Conservation (phyloP, 768 basidiomycete species). For the Obba rivulosa region DNA sequence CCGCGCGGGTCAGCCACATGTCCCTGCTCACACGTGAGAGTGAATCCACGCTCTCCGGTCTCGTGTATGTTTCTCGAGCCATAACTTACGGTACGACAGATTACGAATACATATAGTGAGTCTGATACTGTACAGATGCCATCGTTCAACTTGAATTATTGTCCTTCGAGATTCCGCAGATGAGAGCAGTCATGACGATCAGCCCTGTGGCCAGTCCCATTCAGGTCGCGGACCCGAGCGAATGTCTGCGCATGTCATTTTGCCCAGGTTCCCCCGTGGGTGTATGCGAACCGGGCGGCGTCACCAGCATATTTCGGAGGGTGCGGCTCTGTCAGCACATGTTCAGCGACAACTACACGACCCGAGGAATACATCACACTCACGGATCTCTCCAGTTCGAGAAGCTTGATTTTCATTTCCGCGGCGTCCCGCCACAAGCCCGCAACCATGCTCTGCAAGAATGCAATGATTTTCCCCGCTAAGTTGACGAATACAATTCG, state of each 20-base stretch:
- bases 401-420: conserved; percentile 52
- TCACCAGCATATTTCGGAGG: not conserved
- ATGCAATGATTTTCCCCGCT: not conserved
- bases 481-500: not conserved
- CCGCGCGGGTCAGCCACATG: too few species aligned
- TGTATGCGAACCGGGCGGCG: not conserved
- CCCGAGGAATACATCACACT: conserved; percentile 17
- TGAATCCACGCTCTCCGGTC: too few species aligned
- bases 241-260: not conserved
- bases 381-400: conserved; percentile 68
- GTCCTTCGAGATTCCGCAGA: too few species aligned
- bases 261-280: not conserved
- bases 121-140: too few species aligned
- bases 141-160: too few species aligned
- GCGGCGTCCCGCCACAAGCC: conserved; percentile 64
- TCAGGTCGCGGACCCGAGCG: not conserved
- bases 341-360: not conserved
- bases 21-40: too few species aligned
- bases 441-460: conserved; percentile 61
- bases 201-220: too few species aligned
- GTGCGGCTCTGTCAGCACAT: not conserved
- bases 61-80: too few species aligned
- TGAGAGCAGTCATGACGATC: too few species aligned
- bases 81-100: too few species aligned
- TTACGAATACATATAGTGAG: too few species aligned